A percentile compares a stretch with the other conserved stretches of the same genome.
These are phyloP conservation scores for Amoeboaphelidium occidentale DNA, from an alignment of 371 early-diverging fungal genomes.

Conservation along the genomic window DNA sequence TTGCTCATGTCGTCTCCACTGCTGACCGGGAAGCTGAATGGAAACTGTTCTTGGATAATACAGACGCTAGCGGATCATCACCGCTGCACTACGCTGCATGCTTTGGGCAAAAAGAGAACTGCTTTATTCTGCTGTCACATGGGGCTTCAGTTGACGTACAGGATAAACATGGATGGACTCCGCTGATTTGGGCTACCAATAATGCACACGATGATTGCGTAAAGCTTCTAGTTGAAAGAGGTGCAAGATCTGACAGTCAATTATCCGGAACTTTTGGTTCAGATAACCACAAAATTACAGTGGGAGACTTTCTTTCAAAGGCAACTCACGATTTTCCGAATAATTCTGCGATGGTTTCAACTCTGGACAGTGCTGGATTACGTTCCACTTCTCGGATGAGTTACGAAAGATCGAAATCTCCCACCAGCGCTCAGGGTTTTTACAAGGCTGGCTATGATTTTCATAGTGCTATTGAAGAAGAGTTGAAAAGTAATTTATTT, in stretches of 20 bases:
- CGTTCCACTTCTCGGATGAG: too few species aligned
- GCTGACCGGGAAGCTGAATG: too few species aligned
- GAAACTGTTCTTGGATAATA: too few species aligned
- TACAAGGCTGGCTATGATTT: too few species aligned
- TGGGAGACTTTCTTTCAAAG: background rate
- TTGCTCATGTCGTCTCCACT: too few species aligned
- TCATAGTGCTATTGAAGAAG: too few species aligned
- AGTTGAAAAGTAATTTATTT: too few species aligned
- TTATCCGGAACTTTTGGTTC: background rate
- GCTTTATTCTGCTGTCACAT: slow-evolving; percentile 30
- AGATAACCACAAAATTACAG: background rate
- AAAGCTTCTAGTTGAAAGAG: slow-evolving; percentile 41
- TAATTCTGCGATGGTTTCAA: background rate
- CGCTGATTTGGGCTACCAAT: slow-evolving; percentile 84
- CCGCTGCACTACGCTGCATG: slow-evolving; percentile 64
- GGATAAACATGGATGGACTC: slow-evolving; percentile 76
- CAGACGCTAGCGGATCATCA: slow-evolving; percentile 58
- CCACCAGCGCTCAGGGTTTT: too few species aligned
- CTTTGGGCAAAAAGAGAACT: slow-evolving; percentile 50
- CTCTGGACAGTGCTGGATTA: background rate
- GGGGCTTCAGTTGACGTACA: slow-evolving; percentile 47
- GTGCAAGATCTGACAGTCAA: slow-evolving; percentile 32
- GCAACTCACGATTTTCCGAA: background rate
- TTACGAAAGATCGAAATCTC: too few species aligned
- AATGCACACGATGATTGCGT: slow-evolving; percentile 52